Base-by-base conservation (phyloP, 1,284 basidiomycete species). In the Takashimella tepidaria region DNA sequence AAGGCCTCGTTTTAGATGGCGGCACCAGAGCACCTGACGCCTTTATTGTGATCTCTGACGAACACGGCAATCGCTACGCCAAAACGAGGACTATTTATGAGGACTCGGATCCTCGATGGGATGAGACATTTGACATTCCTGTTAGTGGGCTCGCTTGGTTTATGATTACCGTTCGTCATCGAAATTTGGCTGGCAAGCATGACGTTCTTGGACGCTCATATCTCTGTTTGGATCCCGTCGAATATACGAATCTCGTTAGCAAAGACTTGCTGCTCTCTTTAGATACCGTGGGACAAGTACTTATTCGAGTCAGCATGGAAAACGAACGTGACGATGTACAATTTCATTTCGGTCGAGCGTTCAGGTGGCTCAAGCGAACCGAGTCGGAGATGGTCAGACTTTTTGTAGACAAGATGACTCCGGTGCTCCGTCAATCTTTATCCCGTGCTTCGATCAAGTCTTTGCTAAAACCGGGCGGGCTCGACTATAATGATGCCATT, bases 331-430 rank as follows among this genome's bases (percentile, higher is more conserved):
- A 97, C 68, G 96, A 98, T 70, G 90, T 95, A 20, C 88, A 91
- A 62, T 99, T 97, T 79, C 92, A 92, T 78, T 99, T 98, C 69
- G 96, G 96, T 11, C 82, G 92, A 41, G 96, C 88, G 1, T 98
- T 98, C 81, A 82, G 95, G 40, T 92, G 87, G 46, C 74, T 99
- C 64, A 98, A 98, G 76, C 81, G 95, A 22, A 88, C 92, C 0
- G 93, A 98, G 71, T 85, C 83, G 21, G 95, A 98, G 66, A 98
- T 99, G 96, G 84, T 95, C 45, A 82, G 92, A 6, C 89, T 90
- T 45, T 95, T 98, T 72, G 89, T 98, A 49, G 95, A 98, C 79
- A 98, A 98, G 92, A 97, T 98, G 89, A 84, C 88, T 12, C 91
- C 95, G 0, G 88, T 95, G 67, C 87, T 98, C 62, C 85, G 88